phyloP scores from a whole-genome alignment of 2,329 filamentous ascomycete genomes.

The Colletotrichum sp. region DNA sequence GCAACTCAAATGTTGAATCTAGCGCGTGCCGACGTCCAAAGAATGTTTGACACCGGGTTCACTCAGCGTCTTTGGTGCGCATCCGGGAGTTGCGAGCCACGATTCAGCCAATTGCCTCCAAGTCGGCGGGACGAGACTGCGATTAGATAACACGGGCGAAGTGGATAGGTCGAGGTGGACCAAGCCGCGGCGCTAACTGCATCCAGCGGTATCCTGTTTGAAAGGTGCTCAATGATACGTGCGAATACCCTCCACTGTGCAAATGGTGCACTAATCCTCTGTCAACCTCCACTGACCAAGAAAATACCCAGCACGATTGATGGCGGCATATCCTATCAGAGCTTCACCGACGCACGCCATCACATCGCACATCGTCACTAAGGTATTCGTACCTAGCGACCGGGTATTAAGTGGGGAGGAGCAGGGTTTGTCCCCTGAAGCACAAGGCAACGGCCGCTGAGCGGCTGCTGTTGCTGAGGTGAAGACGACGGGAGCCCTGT shows the following conservation, averaged over 20 bases:
- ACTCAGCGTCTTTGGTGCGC: background rate
- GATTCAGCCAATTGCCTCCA: background rate
- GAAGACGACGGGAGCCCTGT: background rate
- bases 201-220: too few relatives aligned
- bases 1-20: too few relatives aligned
- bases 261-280: too few relatives aligned
- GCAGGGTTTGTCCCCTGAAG: background rate
- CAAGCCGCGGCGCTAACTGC: too few relatives aligned
- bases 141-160: background rate
- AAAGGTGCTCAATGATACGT: too few relatives aligned
- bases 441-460: background rate
- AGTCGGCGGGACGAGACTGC: background rate
- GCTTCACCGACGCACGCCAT: constrained; percentile 10
- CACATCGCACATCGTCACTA: constrained; percentile 7
- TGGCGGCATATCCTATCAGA: background rate
- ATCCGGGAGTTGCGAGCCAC: background rate
- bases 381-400: background rate
- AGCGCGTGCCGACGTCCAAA: background rate
- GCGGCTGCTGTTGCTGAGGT: background rate
- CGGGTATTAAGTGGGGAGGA: background rate
- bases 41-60: background rate
- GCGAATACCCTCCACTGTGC: too few relatives aligned
- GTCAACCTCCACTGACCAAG: too few relatives aligned
- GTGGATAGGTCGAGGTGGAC: background rate
- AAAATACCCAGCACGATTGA: too few relatives aligned